Evolutionary conservation across 768 basidiomycete genomes (phyloP).

Genomic region (Suillus tomentosus): DNA sequence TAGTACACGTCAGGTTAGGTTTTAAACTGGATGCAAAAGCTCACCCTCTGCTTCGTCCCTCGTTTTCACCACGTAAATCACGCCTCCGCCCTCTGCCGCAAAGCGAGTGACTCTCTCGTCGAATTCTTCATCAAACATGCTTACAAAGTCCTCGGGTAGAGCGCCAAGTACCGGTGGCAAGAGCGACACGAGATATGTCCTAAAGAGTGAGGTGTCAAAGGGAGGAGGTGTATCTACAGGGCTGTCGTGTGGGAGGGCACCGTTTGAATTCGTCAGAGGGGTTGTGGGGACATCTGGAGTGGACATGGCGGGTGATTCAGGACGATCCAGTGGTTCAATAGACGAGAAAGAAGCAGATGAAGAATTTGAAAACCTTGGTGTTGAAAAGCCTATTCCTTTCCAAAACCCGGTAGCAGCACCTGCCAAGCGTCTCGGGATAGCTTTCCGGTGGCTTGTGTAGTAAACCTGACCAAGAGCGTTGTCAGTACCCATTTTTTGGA

Average conservation of each 20-base stretch:
- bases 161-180: conserved; percentile 86
- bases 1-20: conserved; percentile 31
- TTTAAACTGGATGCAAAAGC: conserved; percentile 20
- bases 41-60: conserved; percentile 75
- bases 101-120: conserved; percentile 76
- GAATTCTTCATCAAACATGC: conserved; percentile 72
- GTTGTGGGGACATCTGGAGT: conserved; percentile 24
- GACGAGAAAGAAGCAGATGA: conserved; percentile 13
- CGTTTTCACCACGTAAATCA: conserved; percentile 80
- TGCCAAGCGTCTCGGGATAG: conserved; percentile 25
- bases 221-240: conserved; percentile 40
- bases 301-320: conserved; percentile 15
- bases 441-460: conserved; percentile 31
- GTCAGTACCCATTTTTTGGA: conserved; percentile 12
- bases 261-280: conserved; percentile 33
- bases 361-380: conserved; percentile 19
- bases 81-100: conserved; percentile 72
- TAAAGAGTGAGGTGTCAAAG: conserved; percentile 74
- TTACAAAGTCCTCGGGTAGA: conserved; percentile 59
- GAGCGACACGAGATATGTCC: conserved; percentile 67
- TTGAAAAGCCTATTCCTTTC: conserved; percentile 25
- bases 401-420: conserved; percentile 25
- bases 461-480: conserved; percentile 32
- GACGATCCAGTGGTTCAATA: conserved; percentile 9
- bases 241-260: conserved; percentile 27